Evolutionary conservation across 257 asterid species (phyloP).

Genomic region (Striga asiatica): DNA sequence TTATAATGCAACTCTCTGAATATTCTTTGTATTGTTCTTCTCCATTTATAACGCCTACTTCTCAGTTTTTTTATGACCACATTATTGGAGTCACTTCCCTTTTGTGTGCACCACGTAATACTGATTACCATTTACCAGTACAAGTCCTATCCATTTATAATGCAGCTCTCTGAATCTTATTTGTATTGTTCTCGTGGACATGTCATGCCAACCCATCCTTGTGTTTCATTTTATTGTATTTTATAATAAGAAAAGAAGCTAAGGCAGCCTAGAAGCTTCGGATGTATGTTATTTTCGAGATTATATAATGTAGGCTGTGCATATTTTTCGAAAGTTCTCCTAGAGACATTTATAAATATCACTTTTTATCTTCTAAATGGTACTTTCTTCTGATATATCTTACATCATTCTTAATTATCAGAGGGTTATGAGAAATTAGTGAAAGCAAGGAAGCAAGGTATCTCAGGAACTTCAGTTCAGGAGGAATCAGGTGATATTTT

Average conservation of each 20-base stretch:
- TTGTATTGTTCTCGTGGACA: neutral
- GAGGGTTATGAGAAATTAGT: slow-evolving; percentile 82
- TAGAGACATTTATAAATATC: neutral
- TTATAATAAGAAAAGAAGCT: neutral
- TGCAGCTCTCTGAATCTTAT: neutral
- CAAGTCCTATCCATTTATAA: too few species aligned
- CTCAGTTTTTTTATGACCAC: neutral
- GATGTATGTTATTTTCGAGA: neutral
- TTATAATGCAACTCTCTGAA: too few species aligned
- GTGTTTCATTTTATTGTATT: neutral
- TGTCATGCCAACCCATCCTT: neutral
- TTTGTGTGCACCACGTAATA: neutral
- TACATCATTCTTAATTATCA: slow-evolving; percentile 20
- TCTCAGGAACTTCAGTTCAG: slow-evolving; percentile 18
- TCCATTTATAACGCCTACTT: neutral
- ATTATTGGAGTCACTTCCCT: neutral
- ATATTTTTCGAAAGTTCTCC: neutral
- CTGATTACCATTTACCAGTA: neutral
- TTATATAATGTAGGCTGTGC: neutral
- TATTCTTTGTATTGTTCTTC: neutral
- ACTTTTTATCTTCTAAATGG: neutral
- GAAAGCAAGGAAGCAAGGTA: slow-evolving; percentile 41
- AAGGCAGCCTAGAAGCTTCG: neutral
- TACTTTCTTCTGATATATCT: neutral
- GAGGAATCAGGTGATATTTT: slow-evolving; percentile 39